Evolutionary conservation across 306 rosid species (phyloP).

Genomic region (Malus fusca): DNA sequence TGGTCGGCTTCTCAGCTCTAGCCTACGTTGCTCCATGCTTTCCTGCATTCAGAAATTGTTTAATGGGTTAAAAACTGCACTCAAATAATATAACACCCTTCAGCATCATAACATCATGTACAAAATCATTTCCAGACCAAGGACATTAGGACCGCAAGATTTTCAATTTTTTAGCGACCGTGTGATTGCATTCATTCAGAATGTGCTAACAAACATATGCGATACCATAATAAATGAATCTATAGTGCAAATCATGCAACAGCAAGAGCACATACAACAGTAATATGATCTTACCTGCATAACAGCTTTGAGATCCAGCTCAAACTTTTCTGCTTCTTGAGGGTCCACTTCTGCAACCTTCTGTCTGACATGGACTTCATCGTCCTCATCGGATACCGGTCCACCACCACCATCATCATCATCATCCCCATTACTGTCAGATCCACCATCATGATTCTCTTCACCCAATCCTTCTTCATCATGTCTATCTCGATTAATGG

Average conservation of each 20-base stretch:
- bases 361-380: constrained; percentile 93
- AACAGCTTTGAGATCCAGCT: constrained; percentile 89
- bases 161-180: background rate
- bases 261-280: constrained; percentile 7
- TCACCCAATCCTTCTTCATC: constrained; percentile 80
- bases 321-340: constrained; percentile 81
- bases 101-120: background rate
- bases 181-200: background rate
- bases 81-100: constrained; percentile 5
- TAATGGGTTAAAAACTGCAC: background rate
- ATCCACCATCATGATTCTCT: constrained; percentile 72
- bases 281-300: constrained; percentile 56
- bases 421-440: constrained; percentile 76
- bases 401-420: constrained; percentile 72
- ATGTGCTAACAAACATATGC: background rate
- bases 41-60: constrained; percentile 51
- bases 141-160: background rate
- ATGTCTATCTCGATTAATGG: constrained; percentile 59
- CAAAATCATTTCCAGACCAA: background rate
- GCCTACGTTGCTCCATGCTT: constrained; percentile 95
- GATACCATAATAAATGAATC: background rate
- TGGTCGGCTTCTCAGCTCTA: constrained; percentile 84
- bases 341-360: constrained; percentile 81
- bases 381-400: constrained; percentile 90
- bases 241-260: constrained; percentile 5